Base-by-base conservation (phyloP, 2,329 filamentous ascomycete genomes). In the Chaetothyriales sp. region DNA sequence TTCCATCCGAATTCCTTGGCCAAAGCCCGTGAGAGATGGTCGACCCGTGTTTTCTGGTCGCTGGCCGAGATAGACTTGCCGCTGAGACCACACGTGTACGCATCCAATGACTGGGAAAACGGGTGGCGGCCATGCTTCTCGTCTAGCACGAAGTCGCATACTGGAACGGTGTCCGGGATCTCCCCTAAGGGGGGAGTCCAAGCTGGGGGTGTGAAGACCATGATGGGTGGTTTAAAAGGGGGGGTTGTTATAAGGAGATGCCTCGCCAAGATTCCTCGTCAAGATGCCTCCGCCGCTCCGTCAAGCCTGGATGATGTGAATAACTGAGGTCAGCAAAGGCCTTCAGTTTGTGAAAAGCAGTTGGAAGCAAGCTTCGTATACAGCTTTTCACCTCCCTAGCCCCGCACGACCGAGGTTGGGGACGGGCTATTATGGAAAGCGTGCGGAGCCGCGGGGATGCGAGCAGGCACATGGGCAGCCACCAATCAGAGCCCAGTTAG, bases 21-120 rank as follows among this genome's bases (percentile, higher is more conserved):
- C 33, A 94, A 69, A 19, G 78, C 82, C 53, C 83, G 77, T 15
- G 86, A 77, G 19, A 92, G 73, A 50, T 71, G 73, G 25, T 87
- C 81, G 8, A 85, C 77, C 19, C 85, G 76, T 52, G 81, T 73
- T 48, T 76, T 77, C 45, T 87, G 76, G 59, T 90, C 78, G 28
- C 72, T 59, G 5, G 76, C 73, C 6, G 78, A 78, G 65, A 82
- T 86, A 2, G 79, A 77, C 64, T 77, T 81, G 48, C 85, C 85
- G 0, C 81, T 81, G 29, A 90, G 59, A 18, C 85, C 87, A 63
- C 86, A 90, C 33, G 83, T 88, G 68, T 84, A 94, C 1, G 86
- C 85, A 51, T 83, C 77, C 46, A 73, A 73, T 18, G 86, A 83
- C 55, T 78, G 72, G 29, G 76, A 73, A 8, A 85, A 67, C 8